Base-by-base conservation (phyloP, 225 moss, liverwort and hornwort genomes). In the Pseudisothecium myosuroides region DNA sequence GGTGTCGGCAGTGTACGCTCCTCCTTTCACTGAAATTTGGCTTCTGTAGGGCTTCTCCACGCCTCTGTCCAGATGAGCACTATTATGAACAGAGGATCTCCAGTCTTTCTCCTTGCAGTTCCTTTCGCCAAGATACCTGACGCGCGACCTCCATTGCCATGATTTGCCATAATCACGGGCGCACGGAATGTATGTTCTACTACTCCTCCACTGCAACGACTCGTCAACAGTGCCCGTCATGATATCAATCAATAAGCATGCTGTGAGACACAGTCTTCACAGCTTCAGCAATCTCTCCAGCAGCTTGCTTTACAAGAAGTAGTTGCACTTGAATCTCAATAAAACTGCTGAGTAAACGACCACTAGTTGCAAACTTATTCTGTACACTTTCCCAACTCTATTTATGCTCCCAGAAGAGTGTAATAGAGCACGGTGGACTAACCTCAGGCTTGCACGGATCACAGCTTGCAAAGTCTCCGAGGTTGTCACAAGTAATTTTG, bases 131-230 rank as follows among this genome's bases (percentile, higher is more conserved):
- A 91, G 66, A 65, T 91, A 90, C 83, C 87, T 66, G 24, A 90
- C 75, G 84, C 69, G 2, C 76, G 94, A 79, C 85, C 85, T 89
- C 94, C 94, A 94, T 81, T 94, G 77, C 87, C 69, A 87, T 54
- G 91, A 81, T 80, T 90, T 93, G 73, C 93, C 90, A 76, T 71
- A 90, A 17, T 68, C 90, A 76, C 76, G 92, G 31, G 86, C 91
- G 64, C 81, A 65, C 55, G 94, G 93, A 65, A 88, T 88, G 76
- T 89, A 94, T 13, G 13, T 14, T 68, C 45, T 84, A 63, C 89
- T 86, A 81, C 85, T 94, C 86, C 26, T 89, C 93, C 94, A 93
- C 93, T 94, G 90, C 91, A 83, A 73, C 83, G 52, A 86, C 62
- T 84, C 84, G 67, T 72, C 76, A 82, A 83, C 58, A 50, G 78